Evolutionary conservation across 345 rosid species (phyloP).

Genomic region (Gossypium bickii): DNA sequence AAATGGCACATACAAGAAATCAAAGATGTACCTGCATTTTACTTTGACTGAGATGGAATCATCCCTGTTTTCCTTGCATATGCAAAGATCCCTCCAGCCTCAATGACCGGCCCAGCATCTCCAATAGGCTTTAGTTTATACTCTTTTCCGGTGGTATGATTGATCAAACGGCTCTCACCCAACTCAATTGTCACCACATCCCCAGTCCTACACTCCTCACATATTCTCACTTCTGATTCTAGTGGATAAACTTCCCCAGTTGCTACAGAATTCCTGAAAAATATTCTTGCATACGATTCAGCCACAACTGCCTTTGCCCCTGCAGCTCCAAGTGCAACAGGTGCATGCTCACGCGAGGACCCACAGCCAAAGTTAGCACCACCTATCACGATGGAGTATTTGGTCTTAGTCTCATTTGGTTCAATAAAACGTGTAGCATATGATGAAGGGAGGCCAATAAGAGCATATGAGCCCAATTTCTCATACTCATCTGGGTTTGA

Average conservation of each 20-base stretch:
- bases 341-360: constrained; percentile 93
- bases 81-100: constrained; percentile 83
- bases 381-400: constrained; percentile 61
- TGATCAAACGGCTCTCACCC: constrained; percentile 57
- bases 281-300: constrained; percentile 81
- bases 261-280: constrained; percentile 84
- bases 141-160: constrained; percentile 81
- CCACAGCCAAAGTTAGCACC: constrained; percentile 97
- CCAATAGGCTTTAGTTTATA: constrained; percentile 78
- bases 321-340: constrained; percentile 88
- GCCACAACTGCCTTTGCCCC: constrained; percentile 80
- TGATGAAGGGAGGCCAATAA: constrained; percentile 66
- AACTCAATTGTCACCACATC: constrained; percentile 70
- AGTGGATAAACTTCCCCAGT: constrained; percentile 81
- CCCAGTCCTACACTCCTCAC: constrained; percentile 83
- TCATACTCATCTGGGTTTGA: constrained; percentile 79
- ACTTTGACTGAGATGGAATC: constrained; percentile 45
- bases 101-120: constrained; percentile 85
- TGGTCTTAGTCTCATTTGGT: constrained; percentile 49
- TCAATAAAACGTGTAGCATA: constrained; percentile 64
- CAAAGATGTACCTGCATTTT: constrained; percentile 8
- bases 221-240: constrained; percentile 73
- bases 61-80: constrained; percentile 80
- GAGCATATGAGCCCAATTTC: constrained; percentile 80
- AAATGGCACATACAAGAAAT: not conserved